Conservation (phyloP, 116 monocot species). For the Posidonia oceanica region DNA sequence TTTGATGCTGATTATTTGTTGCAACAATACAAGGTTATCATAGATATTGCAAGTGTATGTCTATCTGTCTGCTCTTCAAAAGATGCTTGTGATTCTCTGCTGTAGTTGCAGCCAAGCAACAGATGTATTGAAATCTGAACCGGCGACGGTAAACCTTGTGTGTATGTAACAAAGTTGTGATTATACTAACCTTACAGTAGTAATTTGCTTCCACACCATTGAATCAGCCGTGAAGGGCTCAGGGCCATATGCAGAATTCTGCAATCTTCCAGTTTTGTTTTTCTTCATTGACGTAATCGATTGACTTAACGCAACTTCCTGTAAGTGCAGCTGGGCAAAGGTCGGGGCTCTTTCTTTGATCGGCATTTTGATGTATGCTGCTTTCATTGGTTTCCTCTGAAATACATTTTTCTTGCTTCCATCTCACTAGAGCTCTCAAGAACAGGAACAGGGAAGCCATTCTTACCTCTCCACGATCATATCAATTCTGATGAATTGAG, state of each 20-base stretch:
- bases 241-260: background rate
- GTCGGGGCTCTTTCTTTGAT: background rate
- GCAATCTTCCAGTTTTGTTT: conserved; percentile 3
- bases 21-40: too few relatives aligned
- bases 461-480: too few relatives aligned
- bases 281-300: background rate
- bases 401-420: background rate
- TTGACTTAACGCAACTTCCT: background rate
- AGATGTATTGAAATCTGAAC: too few relatives aligned
- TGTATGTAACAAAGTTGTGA: background rate
- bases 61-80: too few relatives aligned
- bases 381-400: background rate
- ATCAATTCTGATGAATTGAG: too few relatives aligned
- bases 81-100: too few relatives aligned
- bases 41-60: too few relatives aligned
- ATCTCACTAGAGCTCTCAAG: conserved; percentile 4
- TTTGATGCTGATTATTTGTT: too few relatives aligned
- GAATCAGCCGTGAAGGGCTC: too few relatives aligned
- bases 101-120: too few relatives aligned
- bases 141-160: background rate
- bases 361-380: background rate
- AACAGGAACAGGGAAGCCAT: conserved; percentile 3
- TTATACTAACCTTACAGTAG: background rate
- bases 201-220: background rate
- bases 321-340: too few relatives aligned